Percentiles rank a stretch among this genome's conserved stretches.
Evolutionary conservation across 805 yeast genomes (phyloP).

Genomic region (Barnettozyma salicaria): DNA sequence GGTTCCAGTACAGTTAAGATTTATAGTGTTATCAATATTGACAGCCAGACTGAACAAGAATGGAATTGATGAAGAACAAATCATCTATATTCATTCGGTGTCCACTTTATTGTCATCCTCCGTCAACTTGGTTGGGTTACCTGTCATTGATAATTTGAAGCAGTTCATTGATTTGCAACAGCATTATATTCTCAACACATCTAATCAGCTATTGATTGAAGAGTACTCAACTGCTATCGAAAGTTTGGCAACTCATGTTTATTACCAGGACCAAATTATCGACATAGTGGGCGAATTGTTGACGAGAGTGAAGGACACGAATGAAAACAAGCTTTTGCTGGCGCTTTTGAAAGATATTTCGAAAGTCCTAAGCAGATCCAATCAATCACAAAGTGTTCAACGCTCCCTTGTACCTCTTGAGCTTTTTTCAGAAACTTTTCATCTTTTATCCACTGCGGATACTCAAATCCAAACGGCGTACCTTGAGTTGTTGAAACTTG

Average conservation of each 20-base stretch:
- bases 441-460: conserved; percentile 11
- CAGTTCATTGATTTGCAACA: conserved; percentile 48
- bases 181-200: conserved; percentile 22
- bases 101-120: conserved; percentile 64
- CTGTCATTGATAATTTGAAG: conserved; percentile 73
- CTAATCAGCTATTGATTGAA: conserved; percentile 28
- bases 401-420: conserved; percentile 23
- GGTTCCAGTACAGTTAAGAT: conserved; percentile 76
- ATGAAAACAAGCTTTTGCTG: conserved; percentile 4
- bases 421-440: conserved; percentile 21
- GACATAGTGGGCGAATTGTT: conserved; percentile 74
- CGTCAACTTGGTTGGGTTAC: conserved; percentile 80
- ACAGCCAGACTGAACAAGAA: conserved; percentile 29
- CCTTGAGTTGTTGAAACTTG: conserved; percentile 15
- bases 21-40: conserved; percentile 49
- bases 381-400: conserved; percentile 19
- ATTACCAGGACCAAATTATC: conserved; percentile 79
- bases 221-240: conserved; percentile 55
- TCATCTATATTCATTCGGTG: conserved; percentile 37
- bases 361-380: conserved; percentile 15
- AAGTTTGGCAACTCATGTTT: conserved; percentile 68
- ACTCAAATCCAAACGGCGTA: conserved; percentile 16
- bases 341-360: conserved; percentile 17
- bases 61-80: conserved; percentile 18
- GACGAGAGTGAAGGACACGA: conserved; percentile 31